Percentiles rank a stretch among this genome's conserved stretches.
Conservation (phyloP, 1,284 basidiomycete genomes). For the Xerocomus nothofagi region DNA sequence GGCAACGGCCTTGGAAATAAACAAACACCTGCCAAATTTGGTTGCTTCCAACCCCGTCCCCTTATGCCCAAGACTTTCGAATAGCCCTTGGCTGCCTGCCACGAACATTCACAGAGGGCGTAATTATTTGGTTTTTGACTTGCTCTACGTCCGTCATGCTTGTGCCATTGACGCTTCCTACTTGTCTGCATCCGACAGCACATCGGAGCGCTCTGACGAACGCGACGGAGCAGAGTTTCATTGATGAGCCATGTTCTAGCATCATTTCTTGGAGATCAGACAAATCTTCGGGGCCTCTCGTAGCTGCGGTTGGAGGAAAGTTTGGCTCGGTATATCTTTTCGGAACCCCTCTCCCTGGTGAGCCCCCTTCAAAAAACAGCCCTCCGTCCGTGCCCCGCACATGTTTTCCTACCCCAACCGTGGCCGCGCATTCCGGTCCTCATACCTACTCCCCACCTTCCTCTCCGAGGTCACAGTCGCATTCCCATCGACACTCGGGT, state of each 20-base stretch:
- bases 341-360: constrained; percentile 24
- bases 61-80: constrained; percentile 12
- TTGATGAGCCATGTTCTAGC: constrained; percentile 21
- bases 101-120: background rate
- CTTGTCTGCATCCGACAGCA: constrained; percentile 14
- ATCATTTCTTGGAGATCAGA: constrained; percentile 25
- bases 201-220: constrained; percentile 12
- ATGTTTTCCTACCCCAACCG: constrained; percentile 6
- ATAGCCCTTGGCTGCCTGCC: constrained; percentile 1
- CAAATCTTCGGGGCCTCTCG: constrained; percentile 5
- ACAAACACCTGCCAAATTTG: constrained; percentile 27
- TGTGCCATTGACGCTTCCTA: constrained; percentile 30
- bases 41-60: background rate
- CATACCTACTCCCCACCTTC: constrained; percentile 39
- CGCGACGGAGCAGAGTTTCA: constrained; percentile 27
- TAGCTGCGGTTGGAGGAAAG: constrained; percentile 37
- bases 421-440: constrained; percentile 21
- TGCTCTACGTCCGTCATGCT: constrained; percentile 19
- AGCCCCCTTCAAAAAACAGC: constrained; percentile 8
- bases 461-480: constrained; percentile 29
- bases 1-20: constrained; percentile 31
- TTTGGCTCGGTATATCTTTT: constrained; percentile 41
- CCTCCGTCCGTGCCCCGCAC: constrained; percentile 18
- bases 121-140: background rate
- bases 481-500: constrained; percentile 30